Base-by-base conservation (phyloP, 768 basidiomycete genomes). In the Phylloporus sp. region DNA sequence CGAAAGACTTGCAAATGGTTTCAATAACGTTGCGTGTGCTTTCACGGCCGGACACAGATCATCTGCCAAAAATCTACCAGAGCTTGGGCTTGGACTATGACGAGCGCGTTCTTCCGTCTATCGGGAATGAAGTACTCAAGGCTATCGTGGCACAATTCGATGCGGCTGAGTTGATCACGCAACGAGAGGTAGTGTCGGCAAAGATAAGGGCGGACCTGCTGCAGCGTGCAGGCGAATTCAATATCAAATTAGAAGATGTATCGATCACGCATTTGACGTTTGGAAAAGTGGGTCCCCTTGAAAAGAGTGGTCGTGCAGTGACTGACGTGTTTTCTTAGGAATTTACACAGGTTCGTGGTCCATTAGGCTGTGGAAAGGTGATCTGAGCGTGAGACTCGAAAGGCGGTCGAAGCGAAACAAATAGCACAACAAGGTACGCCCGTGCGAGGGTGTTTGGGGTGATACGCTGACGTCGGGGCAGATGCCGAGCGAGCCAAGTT, bases 401-500 rank as follows among this genome's bases (percentile, higher is more conserved):
- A 78, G 85, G 97, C 97, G n/a, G 97, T 99, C 9, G 97, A 99
- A 73, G 95, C 95, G 35, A 99, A 99, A 71, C 97, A 98, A 71
- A 97, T 99, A 68, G 97, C 97, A 10, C 97, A 99, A 70, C 97
- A 99, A 80, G 91, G 91, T 91, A 60, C 43, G 74, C 56, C n/a
- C 5, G n/a, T 38, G 24, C 20, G 26, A 44, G 44, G 20, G 27
- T 35, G 27, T n/a, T 2, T 6, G 3, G 34, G 20, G 22, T 44
- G 44, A 49, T 43, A 15, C n/a, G 42, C 64, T 67, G 42, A 68
- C 56, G 11, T 6, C n/a, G 32, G 15, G 34, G 26, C 59, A 94
- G 95, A 98, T 73, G 97, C 97, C 56, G 97, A 99, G 74, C 85
- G 97, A 29, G 97, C 97, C 51, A 98, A 97, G 72, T 99, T 97